Percentiles rank a stretch among this genome's conserved stretches.
Evolutionary conservation across 2,329 filamentous ascomycete species (phyloP).

Genomic region (Pseudopyricularia cyperi): DNA sequence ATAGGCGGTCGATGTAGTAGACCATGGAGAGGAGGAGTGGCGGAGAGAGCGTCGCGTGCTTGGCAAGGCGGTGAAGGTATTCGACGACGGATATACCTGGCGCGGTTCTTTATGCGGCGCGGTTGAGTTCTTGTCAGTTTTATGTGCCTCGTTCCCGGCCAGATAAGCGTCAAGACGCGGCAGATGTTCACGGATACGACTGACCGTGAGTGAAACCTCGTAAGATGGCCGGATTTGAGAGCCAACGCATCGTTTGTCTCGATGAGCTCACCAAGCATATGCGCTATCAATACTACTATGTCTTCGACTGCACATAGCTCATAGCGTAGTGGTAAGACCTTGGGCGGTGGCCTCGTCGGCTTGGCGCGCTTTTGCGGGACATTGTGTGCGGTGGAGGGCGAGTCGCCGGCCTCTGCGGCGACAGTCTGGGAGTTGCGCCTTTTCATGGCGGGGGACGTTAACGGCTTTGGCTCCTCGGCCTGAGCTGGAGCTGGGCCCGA

Average conservation of each 20-base stretch:
- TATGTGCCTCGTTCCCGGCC: background rate
- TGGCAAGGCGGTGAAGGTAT: conserved; percentile 83
- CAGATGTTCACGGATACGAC: no score
- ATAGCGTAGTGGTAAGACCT: conserved; percentile 59
- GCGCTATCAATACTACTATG: conserved; percentile 78
- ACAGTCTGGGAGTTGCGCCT: conserved; percentile 27
- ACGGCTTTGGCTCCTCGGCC: conserved; percentile 5
- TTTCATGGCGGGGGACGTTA: conserved; percentile 22
- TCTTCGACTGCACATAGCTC: conserved; percentile 73
- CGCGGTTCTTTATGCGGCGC: conserved; percentile 32
- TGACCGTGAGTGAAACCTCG: conserved; percentile 87
- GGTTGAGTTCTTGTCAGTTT: conserved; percentile 10
- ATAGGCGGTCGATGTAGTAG: conserved; percentile 94
- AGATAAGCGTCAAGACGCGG: no score
- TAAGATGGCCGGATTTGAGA: conserved; percentile 72
- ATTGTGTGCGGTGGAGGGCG: background rate
- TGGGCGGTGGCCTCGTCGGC: conserved; percentile 36
- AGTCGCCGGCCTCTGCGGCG: background rate
- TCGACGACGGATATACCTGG: conserved; percentile 91
- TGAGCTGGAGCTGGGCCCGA: background rate
- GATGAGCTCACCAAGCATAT: conserved; percentile 93
- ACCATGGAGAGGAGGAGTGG: conserved; percentile 97
- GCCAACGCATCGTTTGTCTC: conserved; percentile 83
- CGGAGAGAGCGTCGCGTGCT: conserved; percentile 84
- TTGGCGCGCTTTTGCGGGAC: conserved; percentile 36